Evolutionary conservation across 768 basidiomycete genomes (phyloP).

Genomic region (Pilatotrama ljubarskyi): DNA sequence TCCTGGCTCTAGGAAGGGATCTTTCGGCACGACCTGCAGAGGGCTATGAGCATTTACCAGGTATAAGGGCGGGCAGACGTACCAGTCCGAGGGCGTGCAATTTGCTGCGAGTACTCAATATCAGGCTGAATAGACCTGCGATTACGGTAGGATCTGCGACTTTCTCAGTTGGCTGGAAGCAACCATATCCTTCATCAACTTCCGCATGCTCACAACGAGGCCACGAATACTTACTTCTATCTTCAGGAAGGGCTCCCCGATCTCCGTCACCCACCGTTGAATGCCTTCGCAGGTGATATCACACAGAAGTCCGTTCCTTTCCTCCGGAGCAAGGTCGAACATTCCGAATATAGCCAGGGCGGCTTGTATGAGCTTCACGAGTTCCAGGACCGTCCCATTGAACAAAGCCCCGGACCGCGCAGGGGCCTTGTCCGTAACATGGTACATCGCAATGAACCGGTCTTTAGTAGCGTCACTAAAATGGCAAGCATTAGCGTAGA

Average conservation of each 20-base stretch:
- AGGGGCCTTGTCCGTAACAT: slow-evolving; percentile 47
- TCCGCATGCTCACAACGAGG: not conserved
- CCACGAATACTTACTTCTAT: slow-evolving; percentile 50
- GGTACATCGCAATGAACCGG: slow-evolving; percentile 73
- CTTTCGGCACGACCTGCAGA: slow-evolving; percentile 56
- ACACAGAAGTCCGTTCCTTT: slow-evolving; percentile 69
- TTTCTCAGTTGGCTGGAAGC: slow-evolving; percentile 61
- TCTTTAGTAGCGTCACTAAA: slow-evolving; percentile 76
- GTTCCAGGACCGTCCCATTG: slow-evolving; percentile 66
- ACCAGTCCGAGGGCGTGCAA: slow-evolving; percentile 55
- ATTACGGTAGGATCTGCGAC: slow-evolving; percentile 73
- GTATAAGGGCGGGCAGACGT: not conserved
- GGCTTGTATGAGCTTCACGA: slow-evolving; percentile 74
- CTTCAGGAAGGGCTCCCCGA: slow-evolving; percentile 61
- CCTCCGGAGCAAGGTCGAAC: slow-evolving; percentile 43
- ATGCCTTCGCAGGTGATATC: slow-evolving; percentile 76
- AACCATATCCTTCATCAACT: not conserved
- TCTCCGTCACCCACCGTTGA: slow-evolving; percentile 61
- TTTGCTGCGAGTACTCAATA: slow-evolving; percentile 69
- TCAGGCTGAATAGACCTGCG: slow-evolving; percentile 67
- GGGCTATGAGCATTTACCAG: not conserved
- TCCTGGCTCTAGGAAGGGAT: slow-evolving; percentile 75
- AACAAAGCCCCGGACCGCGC: slow-evolving; percentile 43
- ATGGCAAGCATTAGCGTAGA: not conserved
- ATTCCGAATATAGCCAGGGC: slow-evolving; percentile 72